A percentile compares a stretch with the other conserved stretches of the same genome.
These are phyloP conservation scores for Mucor plumbeus DNA, from an alignment of 371 early-diverging fungal species.

Conservation along the genomic window DNA sequence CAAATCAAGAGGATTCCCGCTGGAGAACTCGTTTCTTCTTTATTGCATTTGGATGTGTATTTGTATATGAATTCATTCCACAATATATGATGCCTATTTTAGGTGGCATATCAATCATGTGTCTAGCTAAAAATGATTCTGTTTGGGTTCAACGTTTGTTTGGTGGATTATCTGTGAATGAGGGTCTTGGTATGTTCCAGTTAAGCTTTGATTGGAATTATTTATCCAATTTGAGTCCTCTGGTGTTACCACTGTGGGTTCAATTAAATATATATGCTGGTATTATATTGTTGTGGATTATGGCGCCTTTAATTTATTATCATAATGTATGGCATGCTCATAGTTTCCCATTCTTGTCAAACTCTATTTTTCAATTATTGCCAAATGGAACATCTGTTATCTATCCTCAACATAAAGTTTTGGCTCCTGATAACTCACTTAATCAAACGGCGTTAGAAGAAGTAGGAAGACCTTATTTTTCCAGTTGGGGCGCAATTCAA, in stretches of 20 bases:
- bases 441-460: constrained; percentile 43
- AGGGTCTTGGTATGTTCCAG: constrained; percentile 56
- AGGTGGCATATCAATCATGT: constrained; percentile 57
- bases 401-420: constrained; percentile 50
- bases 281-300: constrained; percentile 40
- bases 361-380: constrained; percentile 37
- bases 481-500: constrained; percentile 32
- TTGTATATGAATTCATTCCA: constrained; percentile 55
- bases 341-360: constrained; percentile 49
- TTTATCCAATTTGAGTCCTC: constrained; percentile 53
- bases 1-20: constrained; percentile 59
- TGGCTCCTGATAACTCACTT: constrained; percentile 42
- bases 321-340: constrained; percentile 53
- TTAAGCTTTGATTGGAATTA: constrained; percentile 60
- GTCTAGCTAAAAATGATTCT: constrained; percentile 48
- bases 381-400: constrained; percentile 29
- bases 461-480: constrained; percentile 41
- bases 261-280: constrained; percentile 51
- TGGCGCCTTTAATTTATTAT: constrained; percentile 45
- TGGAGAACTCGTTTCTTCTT: constrained; percentile 67
- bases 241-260: constrained; percentile 73
- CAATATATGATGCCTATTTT: constrained; percentile 55
- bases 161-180: constrained; percentile 52
- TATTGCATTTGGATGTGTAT: constrained; percentile 42
- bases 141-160: constrained; percentile 59